These are phyloP conservation scores for Mycocentrospora acerina DNA, from an alignment of 2,329 filamentous ascomycete genomes.

Conservation along the genomic window DNA sequence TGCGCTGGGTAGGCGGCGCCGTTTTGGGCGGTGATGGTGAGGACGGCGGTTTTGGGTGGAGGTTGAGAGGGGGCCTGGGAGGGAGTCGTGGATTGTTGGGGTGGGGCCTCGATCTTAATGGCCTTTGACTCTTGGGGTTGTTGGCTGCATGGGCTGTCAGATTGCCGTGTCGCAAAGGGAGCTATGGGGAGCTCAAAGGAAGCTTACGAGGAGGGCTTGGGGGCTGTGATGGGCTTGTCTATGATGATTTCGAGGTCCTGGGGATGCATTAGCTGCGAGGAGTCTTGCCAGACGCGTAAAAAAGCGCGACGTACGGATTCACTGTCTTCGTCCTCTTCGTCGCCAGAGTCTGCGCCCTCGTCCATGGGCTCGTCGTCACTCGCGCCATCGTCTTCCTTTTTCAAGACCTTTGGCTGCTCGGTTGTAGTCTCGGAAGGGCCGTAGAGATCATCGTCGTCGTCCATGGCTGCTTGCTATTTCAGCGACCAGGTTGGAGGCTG, in stretches of 20 bases:
- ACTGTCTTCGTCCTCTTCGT: conserved; percentile 50
- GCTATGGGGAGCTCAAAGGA: not conserved
- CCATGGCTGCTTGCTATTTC: conserved; percentile 39
- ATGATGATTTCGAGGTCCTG: conserved; percentile 58
- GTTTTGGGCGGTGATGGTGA: conserved; percentile 25
- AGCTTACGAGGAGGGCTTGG: conserved; percentile 40
- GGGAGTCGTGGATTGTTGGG: conserved; percentile 24
- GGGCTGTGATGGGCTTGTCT: conserved; percentile 47
- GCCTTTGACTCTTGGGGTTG: conserved; percentile 37
- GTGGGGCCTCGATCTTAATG: conserved; percentile 41
- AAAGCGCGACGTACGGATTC: conserved; percentile 39
- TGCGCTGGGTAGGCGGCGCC: conserved; percentile 59
- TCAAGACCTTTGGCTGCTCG: conserved; percentile 24
- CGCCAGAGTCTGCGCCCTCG: conserved; percentile 46
- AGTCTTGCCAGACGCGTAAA: not conserved
- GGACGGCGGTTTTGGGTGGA: conserved; percentile 15
- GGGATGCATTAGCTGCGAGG: conserved; percentile 26
- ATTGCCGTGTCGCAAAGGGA: not conserved
- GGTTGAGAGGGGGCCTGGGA: conserved; percentile 13
- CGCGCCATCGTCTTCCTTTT: conserved; percentile 32
- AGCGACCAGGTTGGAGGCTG: too few species aligned
- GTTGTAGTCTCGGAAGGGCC: conserved; percentile 36
- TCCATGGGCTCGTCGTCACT: conserved; percentile 49
- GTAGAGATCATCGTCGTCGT: conserved; percentile 57
- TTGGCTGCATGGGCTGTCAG: conserved; percentile 24